Conservation (phyloP, 2,329 filamentous ascomycete species). For the Scolecobasidium constrictum region DNA sequence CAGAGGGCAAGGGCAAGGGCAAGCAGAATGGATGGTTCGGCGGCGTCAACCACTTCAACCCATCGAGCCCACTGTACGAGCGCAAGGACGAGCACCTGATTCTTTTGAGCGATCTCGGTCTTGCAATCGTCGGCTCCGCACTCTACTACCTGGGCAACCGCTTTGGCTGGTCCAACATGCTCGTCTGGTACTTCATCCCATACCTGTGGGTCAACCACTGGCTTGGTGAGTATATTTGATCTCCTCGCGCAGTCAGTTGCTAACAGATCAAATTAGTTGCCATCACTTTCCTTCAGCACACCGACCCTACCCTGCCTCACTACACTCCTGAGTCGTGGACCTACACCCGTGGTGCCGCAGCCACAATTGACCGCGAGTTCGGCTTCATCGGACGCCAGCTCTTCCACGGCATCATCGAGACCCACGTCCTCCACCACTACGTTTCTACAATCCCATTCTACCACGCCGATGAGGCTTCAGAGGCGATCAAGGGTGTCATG, state of each 20-base stretch:
- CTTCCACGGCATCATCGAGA: conserved; percentile 94
- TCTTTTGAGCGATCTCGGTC: conserved; percentile 72
- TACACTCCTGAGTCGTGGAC: conserved; percentile 82
- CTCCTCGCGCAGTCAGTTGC: conserved; percentile 6
- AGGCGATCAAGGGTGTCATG: conserved; percentile 93
- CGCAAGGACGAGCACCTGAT: conserved; percentile 83
- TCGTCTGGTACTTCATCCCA: conserved; percentile 89
- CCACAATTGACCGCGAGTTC: conserved; percentile 94
- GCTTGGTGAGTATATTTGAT: conserved; percentile 61
- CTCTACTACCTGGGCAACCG: conserved; percentile 61
- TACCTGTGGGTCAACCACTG: conserved; percentile 99
- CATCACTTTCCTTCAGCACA: conserved; percentile 96
- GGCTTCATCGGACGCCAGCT: conserved; percentile 87
- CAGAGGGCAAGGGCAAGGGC: conserved; percentile 85
- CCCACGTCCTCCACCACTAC: conserved; percentile 96
- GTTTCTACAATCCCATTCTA: conserved; percentile 95
- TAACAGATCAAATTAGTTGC: conserved; percentile 51
- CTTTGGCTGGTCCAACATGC: conserved; percentile 76
- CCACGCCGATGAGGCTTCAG: conserved; percentile 85
- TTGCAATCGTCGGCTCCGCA: conserved; percentile 45
- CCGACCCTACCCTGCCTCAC: conserved; percentile 86
- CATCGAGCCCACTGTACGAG: conserved; percentile 81
- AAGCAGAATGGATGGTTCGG: conserved; percentile 72
- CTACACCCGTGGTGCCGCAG: conserved; percentile 84
- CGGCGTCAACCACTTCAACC: conserved; percentile 93